Conservation (phyloP, 805 yeast species). For the Spathaspora girioi region DNA sequence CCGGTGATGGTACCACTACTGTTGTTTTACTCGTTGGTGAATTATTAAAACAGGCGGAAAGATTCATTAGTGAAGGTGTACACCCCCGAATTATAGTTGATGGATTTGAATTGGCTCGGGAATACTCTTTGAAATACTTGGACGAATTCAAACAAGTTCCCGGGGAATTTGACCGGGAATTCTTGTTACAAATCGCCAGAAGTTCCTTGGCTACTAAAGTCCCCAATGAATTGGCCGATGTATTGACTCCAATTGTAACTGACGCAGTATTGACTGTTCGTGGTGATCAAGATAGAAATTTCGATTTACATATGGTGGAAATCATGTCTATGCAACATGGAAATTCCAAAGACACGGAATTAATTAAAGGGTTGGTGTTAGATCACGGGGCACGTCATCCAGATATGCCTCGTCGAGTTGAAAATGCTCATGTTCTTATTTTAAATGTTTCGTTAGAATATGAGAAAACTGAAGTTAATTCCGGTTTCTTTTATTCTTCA, state of each 20-base stretch:
- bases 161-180: conserved; percentile 71
- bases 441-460: conserved; percentile 93
- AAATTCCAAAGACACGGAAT: conserved; percentile 75
- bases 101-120: conserved; percentile 90
- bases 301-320: conserved; percentile 96
- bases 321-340: conserved; percentile 98
- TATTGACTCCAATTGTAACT: conserved; percentile 89
- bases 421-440: conserved; percentile 80
- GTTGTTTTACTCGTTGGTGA: conserved; percentile 95
- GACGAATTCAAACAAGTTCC: conserved; percentile 57
- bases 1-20: conserved; percentile 99
- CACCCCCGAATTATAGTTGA: conserved; percentile 94
- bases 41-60: conserved; percentile 87
- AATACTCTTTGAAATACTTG: conserved; percentile 65
- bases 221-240: conserved; percentile 67
- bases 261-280: conserved; percentile 88
- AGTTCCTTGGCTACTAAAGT: conserved; percentile 88
- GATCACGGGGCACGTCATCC: conserved; percentile 99
- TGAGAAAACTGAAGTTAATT: conserved; percentile 96
- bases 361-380: conserved; percentile 84
- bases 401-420: conserved; percentile 90
- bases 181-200: conserved; percentile 86
- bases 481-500: conserved; percentile 88
- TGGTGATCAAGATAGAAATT: conserved; percentile 34
- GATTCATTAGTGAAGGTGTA: conserved; percentile 87